phyloP scores from a whole-genome alignment of 1,284 basidiomycete species.

The Wallemia mellicola region DNA sequence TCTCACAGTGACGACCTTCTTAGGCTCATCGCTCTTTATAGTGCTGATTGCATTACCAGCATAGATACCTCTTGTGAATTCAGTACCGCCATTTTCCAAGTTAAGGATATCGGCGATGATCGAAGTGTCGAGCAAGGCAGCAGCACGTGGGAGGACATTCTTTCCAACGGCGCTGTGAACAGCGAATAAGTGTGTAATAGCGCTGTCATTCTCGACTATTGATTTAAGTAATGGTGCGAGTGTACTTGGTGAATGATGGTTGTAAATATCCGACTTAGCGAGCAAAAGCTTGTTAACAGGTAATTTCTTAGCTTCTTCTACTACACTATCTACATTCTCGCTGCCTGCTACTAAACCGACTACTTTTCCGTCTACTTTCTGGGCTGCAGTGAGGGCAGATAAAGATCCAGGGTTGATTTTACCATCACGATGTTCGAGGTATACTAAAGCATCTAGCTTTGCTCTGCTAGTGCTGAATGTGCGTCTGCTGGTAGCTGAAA shows the following conservation, averaged over 20 bases:
- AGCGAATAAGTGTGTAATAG: slow-evolving; percentile 55
- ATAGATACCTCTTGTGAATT: slow-evolving; percentile 81
- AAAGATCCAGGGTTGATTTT: slow-evolving; percentile 56
- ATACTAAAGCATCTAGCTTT: slow-evolving; percentile 28
- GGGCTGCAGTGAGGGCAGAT: slow-evolving; percentile 65
- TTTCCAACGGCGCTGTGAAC: slow-evolving; percentile 45
- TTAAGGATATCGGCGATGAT: slow-evolving; percentile 67
- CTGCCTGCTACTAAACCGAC: slow-evolving; percentile 61
- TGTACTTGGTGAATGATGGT: slow-evolving; percentile 13
- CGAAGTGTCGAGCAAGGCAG: slow-evolving; percentile 43
- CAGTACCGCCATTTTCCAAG: slow-evolving; percentile 40
- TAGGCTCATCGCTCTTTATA: slow-evolving; percentile 38
- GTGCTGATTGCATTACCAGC: slow-evolving; percentile 94
- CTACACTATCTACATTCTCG: slow-evolving; percentile 31
- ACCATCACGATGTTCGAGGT: slow-evolving; percentile 61
- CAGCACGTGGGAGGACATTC: slow-evolving; percentile 41
- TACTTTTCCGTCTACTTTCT: slow-evolving; percentile 44
- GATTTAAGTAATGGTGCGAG: slow-evolving; percentile 23
- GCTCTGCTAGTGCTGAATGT: not conserved
- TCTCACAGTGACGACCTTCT: slow-evolving; percentile 80
- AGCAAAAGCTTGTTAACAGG: slow-evolving; percentile 13
- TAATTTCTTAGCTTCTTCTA: slow-evolving; percentile 52
- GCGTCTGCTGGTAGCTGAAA: not conserved
- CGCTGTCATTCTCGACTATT: slow-evolving; percentile 19
- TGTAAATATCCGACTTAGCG: slow-evolving; percentile 21